A percentile compares a stretch with the other conserved stretches of the same genome.
These are phyloP conservation scores for Pezicula radicicola DNA, from an alignment of 2,329 filamentous ascomycete species.

Conservation along the genomic window DNA sequence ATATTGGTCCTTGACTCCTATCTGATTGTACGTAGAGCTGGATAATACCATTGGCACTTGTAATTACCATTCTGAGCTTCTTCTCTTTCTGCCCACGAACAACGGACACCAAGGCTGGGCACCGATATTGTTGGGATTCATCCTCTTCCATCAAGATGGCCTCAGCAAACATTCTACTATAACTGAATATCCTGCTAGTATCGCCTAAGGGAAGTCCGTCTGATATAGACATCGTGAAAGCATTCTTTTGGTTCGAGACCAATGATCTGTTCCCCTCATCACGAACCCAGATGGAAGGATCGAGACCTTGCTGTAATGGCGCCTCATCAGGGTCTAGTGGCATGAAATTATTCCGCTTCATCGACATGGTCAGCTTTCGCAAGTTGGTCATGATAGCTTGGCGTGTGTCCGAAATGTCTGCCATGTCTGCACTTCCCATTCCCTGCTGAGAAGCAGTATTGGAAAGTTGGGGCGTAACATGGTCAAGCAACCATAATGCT, in stretches of 20 bases:
- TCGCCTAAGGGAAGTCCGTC: slow-evolving; percentile 78
- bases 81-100: slow-evolving; percentile 67
- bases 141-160: slow-evolving; percentile 72
- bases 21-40: slow-evolving; percentile 71
- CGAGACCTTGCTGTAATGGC: slow-evolving; percentile 72
- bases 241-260: slow-evolving; percentile 22
- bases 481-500: slow-evolving; percentile 72
- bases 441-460: slow-evolving; percentile 10
- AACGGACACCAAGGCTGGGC: slow-evolving; percentile 75
- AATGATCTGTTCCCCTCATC: slow-evolving; percentile 43
- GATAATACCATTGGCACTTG: slow-evolving; percentile 76
- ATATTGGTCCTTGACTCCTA: slow-evolving; percentile 66
- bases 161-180: slow-evolving; percentile 73
- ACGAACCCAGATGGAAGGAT: slow-evolving; percentile 78
- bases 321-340: slow-evolving; percentile 61
- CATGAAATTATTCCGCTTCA: slow-evolving; percentile 79
- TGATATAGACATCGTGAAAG: slow-evolving; percentile 41
- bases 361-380: slow-evolving; percentile 73
- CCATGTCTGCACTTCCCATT: slow-evolving; percentile 25
- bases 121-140: slow-evolving; percentile 63
- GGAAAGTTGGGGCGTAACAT: slow-evolving; percentile 35
- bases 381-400: slow-evolving; percentile 61
- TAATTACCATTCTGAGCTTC: slow-evolving; percentile 68
- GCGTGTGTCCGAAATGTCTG: slow-evolving; percentile 45
- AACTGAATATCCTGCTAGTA: slow-evolving; percentile 70